Conservation (phyloP, 768 basidiomycete genomes). For the Rhodotorula graminis region DNA sequence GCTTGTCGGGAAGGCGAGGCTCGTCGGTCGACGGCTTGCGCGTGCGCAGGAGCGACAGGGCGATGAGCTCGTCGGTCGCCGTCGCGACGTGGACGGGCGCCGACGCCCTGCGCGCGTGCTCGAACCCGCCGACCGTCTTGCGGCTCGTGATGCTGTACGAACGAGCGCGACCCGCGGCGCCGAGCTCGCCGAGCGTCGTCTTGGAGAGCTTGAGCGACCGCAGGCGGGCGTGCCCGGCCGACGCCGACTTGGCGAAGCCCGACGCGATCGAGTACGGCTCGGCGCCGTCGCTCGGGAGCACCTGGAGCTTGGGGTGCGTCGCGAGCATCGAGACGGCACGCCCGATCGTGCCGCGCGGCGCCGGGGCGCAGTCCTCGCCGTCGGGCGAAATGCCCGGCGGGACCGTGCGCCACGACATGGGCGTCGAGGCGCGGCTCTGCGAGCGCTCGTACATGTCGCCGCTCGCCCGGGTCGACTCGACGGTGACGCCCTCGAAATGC, state of each 20-base stretch:
- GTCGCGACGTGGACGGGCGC: not conserved
- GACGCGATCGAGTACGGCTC: not conserved
- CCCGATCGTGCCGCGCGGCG: slow-evolving; percentile 7
- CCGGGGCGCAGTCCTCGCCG: slow-evolving; percentile 7
- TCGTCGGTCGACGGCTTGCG: not conserved
- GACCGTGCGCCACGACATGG: not conserved
- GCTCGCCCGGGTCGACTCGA: not conserved
- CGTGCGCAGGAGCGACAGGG: slow-evolving; percentile 13
- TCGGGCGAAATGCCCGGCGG: slow-evolving; percentile 14
- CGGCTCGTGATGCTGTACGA: slow-evolving; percentile 10
- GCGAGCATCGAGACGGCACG: slow-evolving; percentile 29
- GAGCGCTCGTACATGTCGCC: slow-evolving; percentile 1
- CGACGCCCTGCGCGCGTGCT: slow-evolving; percentile 8
- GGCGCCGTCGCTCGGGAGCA: slow-evolving; percentile 5
- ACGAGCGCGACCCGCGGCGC: not conserved
- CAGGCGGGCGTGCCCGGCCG: slow-evolving; percentile 21
- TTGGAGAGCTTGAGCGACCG: slow-evolving; percentile 32
- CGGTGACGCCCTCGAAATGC: not conserved
- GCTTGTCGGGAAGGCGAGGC: not conserved
- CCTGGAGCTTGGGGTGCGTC: slow-evolving; percentile 23
- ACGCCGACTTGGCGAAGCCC: slow-evolving; percentile 7
- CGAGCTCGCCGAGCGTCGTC: not conserved
- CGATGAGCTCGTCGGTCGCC: slow-evolving; percentile 17
- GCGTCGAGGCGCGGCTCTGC: slow-evolving; percentile 8
- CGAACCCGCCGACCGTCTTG: slow-evolving; percentile 27